These are phyloP conservation scores for Moringa oleifera DNA, from an alignment of 345 rosid species.

Conservation along the genomic window DNA sequence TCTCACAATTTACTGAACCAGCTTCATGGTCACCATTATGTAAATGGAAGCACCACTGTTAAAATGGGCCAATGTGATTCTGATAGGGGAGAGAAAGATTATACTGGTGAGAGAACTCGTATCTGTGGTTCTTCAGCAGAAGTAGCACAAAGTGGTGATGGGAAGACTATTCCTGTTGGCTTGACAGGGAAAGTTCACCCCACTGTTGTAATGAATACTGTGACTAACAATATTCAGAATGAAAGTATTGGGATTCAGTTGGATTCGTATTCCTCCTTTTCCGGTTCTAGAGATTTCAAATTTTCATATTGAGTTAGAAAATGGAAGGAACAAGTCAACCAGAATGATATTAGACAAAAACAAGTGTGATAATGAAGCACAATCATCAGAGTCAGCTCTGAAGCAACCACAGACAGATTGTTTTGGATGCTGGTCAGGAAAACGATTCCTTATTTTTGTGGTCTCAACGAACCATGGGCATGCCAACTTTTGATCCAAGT, in stretches of 20 bases:
- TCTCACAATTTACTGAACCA: constrained; percentile 5
- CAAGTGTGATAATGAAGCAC: constrained; percentile 6
- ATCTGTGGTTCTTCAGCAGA: neutral
- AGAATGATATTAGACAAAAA: neutral
- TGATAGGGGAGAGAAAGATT: constrained; percentile 3
- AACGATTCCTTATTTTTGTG: constrained; percentile 9
- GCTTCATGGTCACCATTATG: neutral
- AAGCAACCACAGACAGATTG: constrained; percentile 2
- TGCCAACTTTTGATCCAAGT: constrained; percentile 10
- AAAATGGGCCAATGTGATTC: neutral
- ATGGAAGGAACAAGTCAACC: constrained; percentile 1
- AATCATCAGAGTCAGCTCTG: constrained; percentile 1
- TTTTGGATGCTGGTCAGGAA: constrained; percentile 5
- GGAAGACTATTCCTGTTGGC: too few species aligned
- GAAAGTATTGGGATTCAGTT: constrained; percentile 1
- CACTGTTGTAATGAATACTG: neutral
- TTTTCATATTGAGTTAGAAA: constrained; percentile 7
- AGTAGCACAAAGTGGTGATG: constrained; percentile 1
- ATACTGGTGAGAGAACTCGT: constrained; percentile 1
- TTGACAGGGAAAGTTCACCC: neutral
- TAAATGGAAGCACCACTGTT: neutral
- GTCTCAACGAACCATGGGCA: constrained; percentile 5
- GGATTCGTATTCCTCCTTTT: constrained; percentile 2
- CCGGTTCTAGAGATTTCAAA: constrained; percentile 5
- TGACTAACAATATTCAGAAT: constrained; percentile 6